Conservation (phyloP, 768 basidiomycete species). For the Lactarius sanguifluus region DNA sequence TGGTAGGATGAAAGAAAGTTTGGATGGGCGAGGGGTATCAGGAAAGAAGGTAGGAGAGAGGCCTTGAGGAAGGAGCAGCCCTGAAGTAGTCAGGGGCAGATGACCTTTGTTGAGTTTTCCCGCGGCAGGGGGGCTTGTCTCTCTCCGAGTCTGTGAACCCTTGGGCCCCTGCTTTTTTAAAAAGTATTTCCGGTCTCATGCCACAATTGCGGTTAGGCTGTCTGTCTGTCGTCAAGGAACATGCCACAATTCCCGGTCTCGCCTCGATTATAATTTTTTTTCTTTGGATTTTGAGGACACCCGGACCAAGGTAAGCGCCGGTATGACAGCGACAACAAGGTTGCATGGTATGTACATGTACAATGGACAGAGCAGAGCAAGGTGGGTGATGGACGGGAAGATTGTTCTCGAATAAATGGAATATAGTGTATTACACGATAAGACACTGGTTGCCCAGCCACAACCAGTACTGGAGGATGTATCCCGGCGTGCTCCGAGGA, state of each 20-base stretch:
- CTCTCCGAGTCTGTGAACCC: too few relatives aligned
- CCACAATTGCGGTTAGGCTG: neutral
- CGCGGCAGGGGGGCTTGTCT: conserved; percentile 11
- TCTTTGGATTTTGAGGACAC: neutral
- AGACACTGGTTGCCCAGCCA: neutral
- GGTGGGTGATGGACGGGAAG: neutral
- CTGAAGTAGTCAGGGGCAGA: conserved; percentile 18
- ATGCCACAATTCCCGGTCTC: neutral
- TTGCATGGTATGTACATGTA: conserved; percentile 4
- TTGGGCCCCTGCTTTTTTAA: neutral
- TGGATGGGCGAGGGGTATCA: conserved; percentile 13
- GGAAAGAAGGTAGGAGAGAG: conserved; percentile 6
- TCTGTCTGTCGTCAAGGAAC: neutral
- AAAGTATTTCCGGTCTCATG: neutral
- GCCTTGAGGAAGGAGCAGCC: conserved; percentile 7
- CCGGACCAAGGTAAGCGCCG: conserved; percentile 9
- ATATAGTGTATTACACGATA: conserved; percentile 22
- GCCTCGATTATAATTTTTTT: neutral
- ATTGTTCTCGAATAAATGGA: conserved; percentile 16
- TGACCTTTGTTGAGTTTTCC: conserved; percentile 21
- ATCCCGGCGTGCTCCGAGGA: neutral
- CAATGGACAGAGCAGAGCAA: conserved; percentile 15
- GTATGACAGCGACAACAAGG: neutral
- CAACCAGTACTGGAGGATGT: neutral
- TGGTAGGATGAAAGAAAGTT: conserved; percentile 23